Base-by-base conservation (phyloP, 2,329 filamentous ascomycete species). In the Macrophomina tecta region DNA sequence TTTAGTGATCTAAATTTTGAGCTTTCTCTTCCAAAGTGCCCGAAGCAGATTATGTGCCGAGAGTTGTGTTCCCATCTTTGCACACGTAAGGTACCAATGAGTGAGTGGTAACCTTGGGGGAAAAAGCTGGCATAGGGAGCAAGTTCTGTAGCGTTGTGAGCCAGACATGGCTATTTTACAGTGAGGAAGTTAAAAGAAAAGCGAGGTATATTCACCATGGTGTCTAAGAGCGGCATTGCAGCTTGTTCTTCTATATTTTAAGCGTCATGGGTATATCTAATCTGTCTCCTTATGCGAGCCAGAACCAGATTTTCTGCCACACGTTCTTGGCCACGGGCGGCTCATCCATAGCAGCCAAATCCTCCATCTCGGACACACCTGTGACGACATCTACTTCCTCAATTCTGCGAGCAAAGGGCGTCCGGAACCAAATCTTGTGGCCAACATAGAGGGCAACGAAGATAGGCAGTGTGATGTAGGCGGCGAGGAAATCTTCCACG, bases 341-440 rank as follows among this genome's bases (percentile, higher is more conserved):
- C 14, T 70, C 72, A 53, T 78, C 76, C 36, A 73, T 64, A 58
- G 72, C 73, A 60, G 75, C 77, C 64, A 77, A 14, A 66, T 77
- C 75, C 65, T 78, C 76, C 75, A 78, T 78, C 68, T 78, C 76
- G 32, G 69, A 69, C 70, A 76, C 76, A 12, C 74, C 75, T 30
- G 70, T 74, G n/a, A 74, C 69, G 0, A 78, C 74, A 69, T 78
- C 75, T 38, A 78, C 74, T 16, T 76, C 68, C 11, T 72, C 58
- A 1, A 76, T 46, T 42, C 69, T 71, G 45, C 77, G 76, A 0
- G 70, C 70, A 45, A 75, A 75, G 1, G 68, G 51, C 1, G 76
- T 78, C 14, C 70, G 67, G 61, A 69, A 77, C 56, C 68, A 74
- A 5, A 55, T 55, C 69, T 78, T 78, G 67, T 78, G 76, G 14